Evolutionary conservation across 2,329 filamentous ascomycete genomes (phyloP).

Genomic region (Pseudogymnoascus sp.): DNA sequence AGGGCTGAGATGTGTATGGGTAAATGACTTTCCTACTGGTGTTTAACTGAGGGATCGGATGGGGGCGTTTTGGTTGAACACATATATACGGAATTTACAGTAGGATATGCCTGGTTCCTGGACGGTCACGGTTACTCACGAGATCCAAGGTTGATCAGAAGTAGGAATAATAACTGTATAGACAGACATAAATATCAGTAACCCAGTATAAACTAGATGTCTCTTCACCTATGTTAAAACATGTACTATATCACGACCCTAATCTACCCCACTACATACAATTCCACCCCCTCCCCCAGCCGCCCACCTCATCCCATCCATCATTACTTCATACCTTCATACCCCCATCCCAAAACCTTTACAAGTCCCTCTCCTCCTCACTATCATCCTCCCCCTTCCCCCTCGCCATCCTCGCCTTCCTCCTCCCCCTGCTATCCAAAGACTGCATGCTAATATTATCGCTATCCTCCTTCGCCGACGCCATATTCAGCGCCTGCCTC

Average conservation of each 20-base stretch:
- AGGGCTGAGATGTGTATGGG: not conserved
- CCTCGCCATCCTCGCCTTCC: constrained; percentile 22
- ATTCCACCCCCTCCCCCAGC: not conserved
- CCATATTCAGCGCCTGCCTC: constrained; percentile 74
- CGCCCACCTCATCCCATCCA: not conserved
- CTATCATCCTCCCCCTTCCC: constrained; percentile 4
- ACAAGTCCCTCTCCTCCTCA: constrained; percentile 6
- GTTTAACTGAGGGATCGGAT: not conserved
- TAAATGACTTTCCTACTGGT: not conserved
- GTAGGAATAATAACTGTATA: not conserved
- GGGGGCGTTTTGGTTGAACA: not conserved
- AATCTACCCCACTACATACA: constrained; percentile 4
- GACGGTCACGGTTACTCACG: not conserved
- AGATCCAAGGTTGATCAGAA: not conserved
- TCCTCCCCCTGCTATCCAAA: constrained; percentile 54
- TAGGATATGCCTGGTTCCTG: not conserved
- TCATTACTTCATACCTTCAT: constrained; percentile 4
- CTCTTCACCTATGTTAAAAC: constrained; percentile 1
- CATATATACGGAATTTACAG: not conserved
- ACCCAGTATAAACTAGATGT: not conserved
- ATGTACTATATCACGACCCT: not conserved
- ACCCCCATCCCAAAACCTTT: not conserved
- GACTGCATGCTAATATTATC: constrained; percentile 51
- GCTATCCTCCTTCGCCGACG: constrained; percentile 38
- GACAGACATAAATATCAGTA: not conserved